These are phyloP conservation scores for Lathyrus aphaca DNA, from an alignment of 306 rosid species.

Conservation along the genomic window DNA sequence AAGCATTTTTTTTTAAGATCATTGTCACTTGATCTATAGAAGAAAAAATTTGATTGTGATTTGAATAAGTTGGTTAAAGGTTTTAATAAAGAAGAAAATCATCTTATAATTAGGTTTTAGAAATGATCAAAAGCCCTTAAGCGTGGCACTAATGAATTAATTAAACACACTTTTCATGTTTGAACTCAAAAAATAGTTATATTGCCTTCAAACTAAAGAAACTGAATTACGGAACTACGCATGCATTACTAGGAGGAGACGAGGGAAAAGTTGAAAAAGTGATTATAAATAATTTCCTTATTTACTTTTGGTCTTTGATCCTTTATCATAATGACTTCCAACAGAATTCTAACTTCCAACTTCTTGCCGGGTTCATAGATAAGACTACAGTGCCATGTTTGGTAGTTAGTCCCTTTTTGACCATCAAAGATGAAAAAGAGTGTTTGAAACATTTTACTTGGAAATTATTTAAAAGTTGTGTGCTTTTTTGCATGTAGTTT, in stretches of 20 bases:
- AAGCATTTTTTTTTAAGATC: too few relatives aligned
- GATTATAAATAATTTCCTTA: not conserved
- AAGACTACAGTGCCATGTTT: slow-evolving; percentile 33
- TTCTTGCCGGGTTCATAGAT: slow-evolving; percentile 49
- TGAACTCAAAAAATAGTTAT: slow-evolving; percentile 33
- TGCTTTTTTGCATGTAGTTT: slow-evolving; percentile 29
- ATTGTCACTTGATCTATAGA: too few relatives aligned
- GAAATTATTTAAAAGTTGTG: not conserved
- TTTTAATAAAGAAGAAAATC: not conserved
- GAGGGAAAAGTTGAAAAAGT: slow-evolving; percentile 33
- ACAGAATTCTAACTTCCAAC: slow-evolving; percentile 63
- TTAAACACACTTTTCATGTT: slow-evolving; percentile 21
- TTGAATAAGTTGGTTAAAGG: not conserved
- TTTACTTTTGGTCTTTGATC: slow-evolving; percentile 39
- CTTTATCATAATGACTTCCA: slow-evolving; percentile 46
- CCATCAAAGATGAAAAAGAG: slow-evolving; percentile 20
- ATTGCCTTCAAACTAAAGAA: slow-evolving; percentile 47
- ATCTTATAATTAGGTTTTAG: slow-evolving; percentile 35
- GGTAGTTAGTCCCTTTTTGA: slow-evolving; percentile 43
- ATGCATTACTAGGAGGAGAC: slow-evolving; percentile 42
- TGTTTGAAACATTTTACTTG: slow-evolving; percentile 6
- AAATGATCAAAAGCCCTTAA: slow-evolving; percentile 44
- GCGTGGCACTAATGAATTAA: slow-evolving; percentile 43
- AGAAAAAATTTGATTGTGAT: too few relatives aligned
- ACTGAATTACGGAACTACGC: slow-evolving; percentile 43